These are phyloP conservation scores for Claviceps digitariae DNA, from an alignment of 2,329 filamentous ascomycete species.

Conservation along the genomic window DNA sequence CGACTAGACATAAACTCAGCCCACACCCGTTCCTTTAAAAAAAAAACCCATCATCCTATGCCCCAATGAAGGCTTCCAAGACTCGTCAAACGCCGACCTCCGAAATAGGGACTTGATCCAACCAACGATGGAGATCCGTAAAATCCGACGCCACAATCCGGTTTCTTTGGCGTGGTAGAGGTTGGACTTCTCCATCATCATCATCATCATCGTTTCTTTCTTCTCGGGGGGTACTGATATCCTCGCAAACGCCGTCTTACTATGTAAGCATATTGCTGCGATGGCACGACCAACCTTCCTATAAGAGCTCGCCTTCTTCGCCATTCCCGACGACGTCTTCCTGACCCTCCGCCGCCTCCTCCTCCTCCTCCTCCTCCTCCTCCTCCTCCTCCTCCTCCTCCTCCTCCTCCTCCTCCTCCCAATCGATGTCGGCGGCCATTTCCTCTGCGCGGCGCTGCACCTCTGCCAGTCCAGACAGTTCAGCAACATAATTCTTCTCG, in stretches of 20 bases:
- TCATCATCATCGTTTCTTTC: too few relatives aligned
- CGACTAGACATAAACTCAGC: too few relatives aligned
- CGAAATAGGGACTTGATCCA: neutral
- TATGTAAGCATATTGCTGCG: too few relatives aligned
- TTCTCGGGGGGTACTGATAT: neutral
- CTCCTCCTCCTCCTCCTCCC: constrained; percentile 46
- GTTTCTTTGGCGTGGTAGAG: too few relatives aligned
- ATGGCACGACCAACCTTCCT: neutral
- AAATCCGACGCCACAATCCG: neutral
- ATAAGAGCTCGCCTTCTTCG: constrained; percentile 38
- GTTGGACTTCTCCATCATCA: too few relatives aligned
- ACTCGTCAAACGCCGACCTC: neutral
- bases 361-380: constrained; percentile 41
- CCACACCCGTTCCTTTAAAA: too few relatives aligned
- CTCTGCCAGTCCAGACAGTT: constrained; percentile 60
- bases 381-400: constrained; percentile 34
- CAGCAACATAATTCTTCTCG: constrained; percentile 65
- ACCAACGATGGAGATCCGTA: neutral
- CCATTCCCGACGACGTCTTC: constrained; percentile 36
- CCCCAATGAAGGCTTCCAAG: too few relatives aligned
- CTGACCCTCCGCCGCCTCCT: too few relatives aligned
- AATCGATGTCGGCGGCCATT: constrained; percentile 41
- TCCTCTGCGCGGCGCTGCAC: constrained; percentile 49
- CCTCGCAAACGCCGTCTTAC: neutral
- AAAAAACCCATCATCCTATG: too few relatives aligned